Evolutionary conservation across 2,329 filamentous ascomycete species (phyloP), one percentile per base, ranked within the genome.

Genomic region (Ilyonectria destructans): DNA sequence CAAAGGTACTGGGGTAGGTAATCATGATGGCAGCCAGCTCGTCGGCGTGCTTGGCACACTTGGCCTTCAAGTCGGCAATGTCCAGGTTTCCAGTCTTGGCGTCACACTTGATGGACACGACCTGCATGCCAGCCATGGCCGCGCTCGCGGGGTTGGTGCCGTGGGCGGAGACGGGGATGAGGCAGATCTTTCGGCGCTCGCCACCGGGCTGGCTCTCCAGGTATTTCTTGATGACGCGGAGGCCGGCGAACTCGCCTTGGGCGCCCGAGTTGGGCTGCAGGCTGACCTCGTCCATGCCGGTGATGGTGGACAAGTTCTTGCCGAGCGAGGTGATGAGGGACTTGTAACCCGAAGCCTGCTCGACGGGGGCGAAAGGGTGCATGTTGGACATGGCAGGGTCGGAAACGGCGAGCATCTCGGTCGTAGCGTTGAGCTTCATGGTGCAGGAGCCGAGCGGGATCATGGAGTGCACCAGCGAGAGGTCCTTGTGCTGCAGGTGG

Each of bases 381-480:
- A 97, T 86, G 70, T 92, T 90, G 54, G 93, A 65, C 48, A 77
- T 73, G 40, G 65, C 68, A 1, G 75, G 75, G 57, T 75, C 71
- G 23, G 75, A 73, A 62, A 98, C 86, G 7, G 95, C 92, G 10
- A 93, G 88, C 96, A 98, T 98, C 83, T 98, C 94, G 1, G 94
- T 93, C 7, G 95, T 96, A 56, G 93, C 93, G 80, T 98, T 98
- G 58, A 97, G 90, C 86, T 98, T 98, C 96, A 98, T 98, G 9
- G 96, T 98, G 86, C 96, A 98, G 2, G 96, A 98, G 15, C 96
- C 96, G 2, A 98, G 89, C 2, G 96, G 94, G 69, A 98, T 98
- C 96, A 98, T 98, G 7, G 95, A 97, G 83, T 98, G 96, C 1
- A 95, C 93, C 3, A 98, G 87, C 1, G 96, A 98, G 6, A 98